Conservation (phyloP, 2,329 filamentous ascomycete species). For the Xylariales sp. region DNA sequence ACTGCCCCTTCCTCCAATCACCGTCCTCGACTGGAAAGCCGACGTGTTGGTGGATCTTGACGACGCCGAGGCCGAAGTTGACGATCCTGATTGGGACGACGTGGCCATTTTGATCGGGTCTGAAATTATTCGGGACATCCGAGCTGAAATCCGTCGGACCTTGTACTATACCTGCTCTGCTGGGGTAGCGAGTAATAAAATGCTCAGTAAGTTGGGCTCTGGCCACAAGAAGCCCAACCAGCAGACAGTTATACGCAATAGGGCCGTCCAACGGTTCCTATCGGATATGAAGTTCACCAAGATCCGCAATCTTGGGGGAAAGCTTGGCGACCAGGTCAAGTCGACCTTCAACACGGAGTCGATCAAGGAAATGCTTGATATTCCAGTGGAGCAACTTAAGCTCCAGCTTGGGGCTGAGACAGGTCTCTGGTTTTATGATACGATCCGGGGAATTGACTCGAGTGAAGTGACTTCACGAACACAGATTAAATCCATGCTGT, state of each 20-base stretch:
- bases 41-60: conserved; percentile 87
- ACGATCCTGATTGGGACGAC: conserved; percentile 97
- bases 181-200: conserved; percentile 90
- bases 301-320: conserved; percentile 93
- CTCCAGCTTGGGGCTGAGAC: conserved; percentile 84
- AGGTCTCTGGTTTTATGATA: conserved; percentile 85
- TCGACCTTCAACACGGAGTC: conserved; percentile 84
- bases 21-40: conserved; percentile 82
- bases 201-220: conserved; percentile 93
- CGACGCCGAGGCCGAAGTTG: conserved; percentile 75
- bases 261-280: conserved; percentile 83
- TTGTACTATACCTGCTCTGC: conserved; percentile 92
- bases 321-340: conserved; percentile 87
- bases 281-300: conserved; percentile 91
- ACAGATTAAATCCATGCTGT: conserved; percentile 97
- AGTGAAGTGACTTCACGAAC: conserved; percentile 92
- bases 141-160: conserved; percentile 73
- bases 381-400: conserved; percentile 81
- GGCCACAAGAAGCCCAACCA: conserved; percentile 92
- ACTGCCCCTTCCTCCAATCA: conserved; percentile 75
- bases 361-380: conserved; percentile 77
- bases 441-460: conserved; percentile 84
- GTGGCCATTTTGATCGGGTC: conserved; percentile 86
- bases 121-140: conserved; percentile 84
- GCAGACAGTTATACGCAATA: conserved; percentile 92